A percentile compares a stretch with the other conserved stretches of the same genome.
These are phyloP conservation scores for Penicillium robsamsonii DNA, from an alignment of 495 filamentous ascomycete genomes.

Conservation along the genomic window DNA sequence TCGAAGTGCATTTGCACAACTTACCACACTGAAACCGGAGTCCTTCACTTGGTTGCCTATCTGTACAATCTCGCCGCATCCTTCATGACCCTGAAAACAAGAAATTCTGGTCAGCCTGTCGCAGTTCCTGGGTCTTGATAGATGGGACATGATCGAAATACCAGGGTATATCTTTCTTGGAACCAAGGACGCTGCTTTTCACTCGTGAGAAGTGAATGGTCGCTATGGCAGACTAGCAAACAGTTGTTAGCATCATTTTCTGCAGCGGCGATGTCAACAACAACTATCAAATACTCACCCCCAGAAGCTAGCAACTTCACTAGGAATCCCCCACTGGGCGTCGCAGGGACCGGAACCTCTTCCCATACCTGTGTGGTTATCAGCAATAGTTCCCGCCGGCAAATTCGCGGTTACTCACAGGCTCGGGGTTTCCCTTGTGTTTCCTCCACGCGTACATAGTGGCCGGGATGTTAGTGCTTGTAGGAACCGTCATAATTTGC, in stretches of 20 bases:
- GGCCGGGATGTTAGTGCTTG: background rate
- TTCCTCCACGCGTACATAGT: conserved; percentile 25
- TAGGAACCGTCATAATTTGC: background rate
- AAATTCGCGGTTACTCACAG: background rate
- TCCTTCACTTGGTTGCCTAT: conserved; percentile 17
- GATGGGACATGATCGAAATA: background rate
- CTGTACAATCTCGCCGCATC: conserved; percentile 24
- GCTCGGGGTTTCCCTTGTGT: conserved; percentile 21
- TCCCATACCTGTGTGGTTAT: conserved; percentile 17
- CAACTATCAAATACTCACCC: conserved; percentile 7
- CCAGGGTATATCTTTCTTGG: conserved; percentile 22
- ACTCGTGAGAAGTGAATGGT: conserved; percentile 19
- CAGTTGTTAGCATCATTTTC: background rate
- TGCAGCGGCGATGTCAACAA: too few species aligned
- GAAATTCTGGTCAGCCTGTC: background rate
- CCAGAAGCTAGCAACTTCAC: conserved; percentile 24
- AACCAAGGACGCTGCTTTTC: conserved; percentile 24
- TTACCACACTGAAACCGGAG: conserved; percentile 13
- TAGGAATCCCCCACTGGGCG: conserved; percentile 14
- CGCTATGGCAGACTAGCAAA: conserved; percentile 24
- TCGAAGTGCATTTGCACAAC: background rate
- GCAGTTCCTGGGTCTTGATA: too few species aligned
- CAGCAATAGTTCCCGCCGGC: too few species aligned
- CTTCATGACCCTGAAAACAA: conserved; percentile 21
- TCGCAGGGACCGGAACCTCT: conserved; percentile 16